Percentiles rank a stretch among this genome's conserved stretches.
These are phyloP conservation scores for Mortierella sp. DNA, from an alignment of 371 early-diverging fungal genomes.

Conservation along the genomic window DNA sequence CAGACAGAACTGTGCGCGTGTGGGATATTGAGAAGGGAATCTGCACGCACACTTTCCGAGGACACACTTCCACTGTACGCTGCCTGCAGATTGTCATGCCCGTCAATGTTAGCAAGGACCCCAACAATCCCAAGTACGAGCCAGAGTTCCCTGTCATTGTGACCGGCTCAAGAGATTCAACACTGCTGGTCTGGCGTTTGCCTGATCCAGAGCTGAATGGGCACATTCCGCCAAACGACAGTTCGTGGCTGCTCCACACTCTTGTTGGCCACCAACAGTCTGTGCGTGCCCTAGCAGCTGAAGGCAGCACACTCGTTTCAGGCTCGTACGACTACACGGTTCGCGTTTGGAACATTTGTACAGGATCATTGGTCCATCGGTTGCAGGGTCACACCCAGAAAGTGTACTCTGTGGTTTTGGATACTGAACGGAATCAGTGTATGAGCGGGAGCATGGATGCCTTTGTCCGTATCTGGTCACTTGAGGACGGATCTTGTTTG, in stretches of 20 bases:
- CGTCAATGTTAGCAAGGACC: constrained; percentile 64
- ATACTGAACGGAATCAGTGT: constrained; percentile 83
- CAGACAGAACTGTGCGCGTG: constrained; percentile 95
- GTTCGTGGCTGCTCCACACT: constrained; percentile 71
- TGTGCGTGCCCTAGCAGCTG: constrained; percentile 94
- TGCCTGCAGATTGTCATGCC: constrained; percentile 91
- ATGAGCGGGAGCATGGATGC: constrained; percentile 98
- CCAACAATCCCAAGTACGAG: constrained; percentile 61
- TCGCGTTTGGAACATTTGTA: constrained; percentile 91
- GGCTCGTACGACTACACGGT: constrained; percentile 97
- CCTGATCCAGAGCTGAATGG: constrained; percentile 73
- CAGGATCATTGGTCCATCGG: constrained; percentile 73
- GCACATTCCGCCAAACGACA: constrained; percentile 56
- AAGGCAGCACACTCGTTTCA: constrained; percentile 88
- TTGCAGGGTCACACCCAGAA: constrained; percentile 91
- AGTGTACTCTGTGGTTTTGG: constrained; percentile 93
- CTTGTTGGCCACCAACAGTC: constrained; percentile 90
- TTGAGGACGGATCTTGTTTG: constrained; percentile 83
- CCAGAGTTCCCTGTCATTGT: constrained; percentile 84
- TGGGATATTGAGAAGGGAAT: constrained; percentile 95
- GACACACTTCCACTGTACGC: constrained; percentile 96
- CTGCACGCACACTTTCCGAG: constrained; percentile 90
- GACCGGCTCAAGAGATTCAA: constrained; percentile 97
- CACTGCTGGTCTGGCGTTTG: constrained; percentile 93
- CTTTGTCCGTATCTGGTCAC: constrained; percentile 96